Evolutionary conservation across 257 asterid species (phyloP), one percentile per base, ranked within the genome.

Genomic region (Solanum pennellii): DNA sequence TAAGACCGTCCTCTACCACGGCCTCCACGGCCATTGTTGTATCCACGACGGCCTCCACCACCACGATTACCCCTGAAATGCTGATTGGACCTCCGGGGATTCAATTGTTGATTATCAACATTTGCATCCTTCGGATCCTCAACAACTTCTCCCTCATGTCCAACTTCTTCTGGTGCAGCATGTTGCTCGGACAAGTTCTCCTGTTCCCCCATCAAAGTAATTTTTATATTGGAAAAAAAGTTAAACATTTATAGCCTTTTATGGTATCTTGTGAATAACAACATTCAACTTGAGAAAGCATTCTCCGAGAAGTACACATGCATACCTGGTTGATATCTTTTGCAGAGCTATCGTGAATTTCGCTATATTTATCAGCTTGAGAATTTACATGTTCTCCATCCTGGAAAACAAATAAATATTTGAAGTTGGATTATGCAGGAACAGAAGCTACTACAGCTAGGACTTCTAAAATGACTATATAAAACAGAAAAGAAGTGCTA

Each of bases 21-120:
- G 25, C 91, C 93, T 71, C 95, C 89, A n/a, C 73, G 83, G 5
- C 83, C 72, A 72, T 86, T 73, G 25, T 29, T 33, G 31, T 72
- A 71, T 72, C 94, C 93, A 73, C 93, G 86, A 2, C 92, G 92
- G 72, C 91, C 91, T 23, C 91, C 91, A 33, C 91, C 89, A 27
- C 90, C 89, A 33, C 93, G 92, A 11, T 93, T 91, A 42, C 95
- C 93, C 91, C 93, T 89, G 60, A 91, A 86, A 83, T 90, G 91
- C 83, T 90, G 94, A 86, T 92, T 72, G 8, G 92, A 33, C 88
- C 83, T 88, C 56, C 90, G 90, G 49, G 90, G 42, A 21, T 83
- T 87, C 42, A 83, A 73, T 84, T 88, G 88, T 82, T 92, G 84
- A 47, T 45, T 29, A 29, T 45, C 59, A 29, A 79, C 91, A 82